Evolutionary conservation across 2,329 filamentous ascomycete species (phyloP).

Genomic region (Neocatenulostroma microsporum): DNA sequence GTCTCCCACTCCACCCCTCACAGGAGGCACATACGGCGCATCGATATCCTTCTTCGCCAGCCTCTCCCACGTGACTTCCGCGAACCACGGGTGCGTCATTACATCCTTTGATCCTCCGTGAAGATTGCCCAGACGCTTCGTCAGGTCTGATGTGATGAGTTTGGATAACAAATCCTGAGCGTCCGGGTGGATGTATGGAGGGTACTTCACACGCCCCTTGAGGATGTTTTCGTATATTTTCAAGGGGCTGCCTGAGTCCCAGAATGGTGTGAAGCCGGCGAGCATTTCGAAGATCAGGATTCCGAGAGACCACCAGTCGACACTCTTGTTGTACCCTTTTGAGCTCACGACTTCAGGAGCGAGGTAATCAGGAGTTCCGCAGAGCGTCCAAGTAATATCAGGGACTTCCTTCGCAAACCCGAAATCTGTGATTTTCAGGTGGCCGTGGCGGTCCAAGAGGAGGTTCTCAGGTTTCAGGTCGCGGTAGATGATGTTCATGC

Average conservation of each 20-base stretch:
- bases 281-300: constrained; percentile 99
- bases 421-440: constrained; percentile 89
- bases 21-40: constrained; percentile 92
- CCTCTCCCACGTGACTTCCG: constrained; percentile 95
- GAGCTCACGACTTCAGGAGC: constrained; percentile 98
- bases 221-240: constrained; percentile 99
- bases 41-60: constrained; percentile 94
- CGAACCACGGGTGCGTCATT: constrained; percentile 93
- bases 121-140: constrained; percentile 88
- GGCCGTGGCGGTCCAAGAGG: constrained; percentile 76
- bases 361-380: constrained; percentile 94
- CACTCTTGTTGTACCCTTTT: constrained; percentile 99
- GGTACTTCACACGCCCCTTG: constrained; percentile 92
- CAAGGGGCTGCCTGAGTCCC: constrained; percentile 95
- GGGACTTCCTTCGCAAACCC: constrained; percentile 97
- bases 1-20: constrained; percentile 87
- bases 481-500: constrained; percentile 93
- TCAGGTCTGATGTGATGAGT: constrained; percentile 88
- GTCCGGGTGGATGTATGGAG: constrained; percentile 88
- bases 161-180: constrained; percentile 87
- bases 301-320: constrained; percentile 98
- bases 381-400: constrained; percentile 98
- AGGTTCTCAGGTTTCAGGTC: constrained; percentile 96
- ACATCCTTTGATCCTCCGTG: constrained; percentile 87
- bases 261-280: constrained; percentile 97